Evolutionary conservation across 2,329 filamentous ascomycete genomes (phyloP).

Genomic region (Verticillium longisporum): DNA sequence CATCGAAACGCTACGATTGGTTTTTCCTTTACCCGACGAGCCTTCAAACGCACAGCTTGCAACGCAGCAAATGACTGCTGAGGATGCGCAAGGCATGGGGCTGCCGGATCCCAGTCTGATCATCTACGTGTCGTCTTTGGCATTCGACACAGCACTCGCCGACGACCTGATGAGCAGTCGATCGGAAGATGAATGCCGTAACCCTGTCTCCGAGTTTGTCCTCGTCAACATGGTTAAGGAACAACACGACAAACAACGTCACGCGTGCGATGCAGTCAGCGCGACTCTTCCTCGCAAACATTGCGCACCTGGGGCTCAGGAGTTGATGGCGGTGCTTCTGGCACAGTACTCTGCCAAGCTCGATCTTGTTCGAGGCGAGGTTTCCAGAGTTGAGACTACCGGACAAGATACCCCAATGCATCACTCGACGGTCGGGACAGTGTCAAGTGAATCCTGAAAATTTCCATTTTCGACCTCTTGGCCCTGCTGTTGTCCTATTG

Average conservation of each 20-base stretch:
- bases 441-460: not conserved
- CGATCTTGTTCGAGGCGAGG: not conserved
- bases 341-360: not conserved
- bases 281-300: not conserved
- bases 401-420: not conserved
- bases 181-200: not conserved
- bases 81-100: not conserved
- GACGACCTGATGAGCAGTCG: not conserved
- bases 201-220: not conserved
- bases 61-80: not conserved
- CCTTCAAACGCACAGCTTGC: not conserved
- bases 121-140: not conserved
- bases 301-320: not conserved
- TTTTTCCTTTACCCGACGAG: constrained; percentile 1
- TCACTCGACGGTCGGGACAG: not conserved
- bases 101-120: not conserved
- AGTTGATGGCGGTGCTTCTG: not conserved
- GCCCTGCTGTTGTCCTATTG: not conserved
- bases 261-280: not conserved
- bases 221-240: not conserved
- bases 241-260: not conserved
- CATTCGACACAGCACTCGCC: not conserved
- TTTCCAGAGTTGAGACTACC: not conserved
- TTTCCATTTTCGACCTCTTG: not conserved
- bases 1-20: constrained; percentile 1